Evolutionary conservation across 2,329 filamentous ascomycete species (phyloP), one percentile per base, ranked within the genome.

Genomic region (Nigrospora osmanthi): DNA sequence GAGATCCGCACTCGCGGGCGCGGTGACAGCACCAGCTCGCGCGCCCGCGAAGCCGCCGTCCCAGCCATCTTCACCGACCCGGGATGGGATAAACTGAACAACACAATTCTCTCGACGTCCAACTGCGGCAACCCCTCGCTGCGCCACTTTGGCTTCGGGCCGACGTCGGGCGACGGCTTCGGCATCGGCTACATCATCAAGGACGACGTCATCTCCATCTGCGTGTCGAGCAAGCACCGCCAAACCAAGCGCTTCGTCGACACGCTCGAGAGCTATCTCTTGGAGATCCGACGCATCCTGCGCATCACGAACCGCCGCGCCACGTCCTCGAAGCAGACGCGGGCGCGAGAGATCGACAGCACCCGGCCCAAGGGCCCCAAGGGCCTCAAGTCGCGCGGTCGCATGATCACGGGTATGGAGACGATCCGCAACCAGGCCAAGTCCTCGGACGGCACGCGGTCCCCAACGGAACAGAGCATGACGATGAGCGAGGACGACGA

Each of bases 151-250:
- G 93, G 93, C 4, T 98, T 98, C 61, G 93, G 93, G 0, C 93
- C 93, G 2, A 95, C 91, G 0, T 91, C 87, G 0, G 91, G 83
- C 2, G 89, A 96, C 53, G 93, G 93, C 0, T 97, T 97, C 59
- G 93, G 93, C 30, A 96, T 98, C 45, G 93, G 93, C 3, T 98
- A 98, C 69, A 97, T 98, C 58, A 96, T 98, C 76, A 98, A 98
- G 67, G 89, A 94, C 54, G 87, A 93, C 43, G 78, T 81, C 40
- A 87, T 97, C 49, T 89, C 84, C 39, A 91, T 98, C 49, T 97
- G 93, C 64, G 89, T 90, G 1, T 87, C 85, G 13, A 93, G 86
- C 58, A 96, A 96, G 67, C 93, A 98, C 63, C 74, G 93, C 35
- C 93, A 98, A 68, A 98, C 93, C 0, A 82, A 82, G 54, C 83